A percentile compares a stretch with the other conserved stretches of the same genome.
Conservation (phyloP, 1,284 basidiomycete genomes). For the Apiotrichum gamsii region DNA sequence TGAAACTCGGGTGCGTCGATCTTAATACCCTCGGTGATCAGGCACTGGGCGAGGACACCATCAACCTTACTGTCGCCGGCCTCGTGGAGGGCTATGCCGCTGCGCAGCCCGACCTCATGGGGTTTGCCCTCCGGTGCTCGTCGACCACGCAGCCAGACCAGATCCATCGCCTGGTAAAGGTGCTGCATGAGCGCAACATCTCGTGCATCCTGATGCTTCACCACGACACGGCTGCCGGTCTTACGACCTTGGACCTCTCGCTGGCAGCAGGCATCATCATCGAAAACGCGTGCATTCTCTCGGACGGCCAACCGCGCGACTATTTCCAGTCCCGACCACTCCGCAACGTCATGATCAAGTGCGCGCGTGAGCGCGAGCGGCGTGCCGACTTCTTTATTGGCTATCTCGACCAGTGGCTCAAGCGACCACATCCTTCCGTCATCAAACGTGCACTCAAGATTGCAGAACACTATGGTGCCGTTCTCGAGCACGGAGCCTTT, state of each 20-base stretch:
- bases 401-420: constrained; percentile 4
- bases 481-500: constrained; percentile 6
- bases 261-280: constrained; percentile 5
- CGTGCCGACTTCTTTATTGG: constrained; percentile 10
- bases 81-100: constrained; percentile 4
- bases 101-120: constrained; percentile 2
- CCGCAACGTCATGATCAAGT: constrained; percentile 3
- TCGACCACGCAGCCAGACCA: background rate
- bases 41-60: background rate
- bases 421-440: constrained; percentile 6
- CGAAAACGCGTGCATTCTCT: constrained; percentile 9
- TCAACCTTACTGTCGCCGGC: constrained; percentile 1
- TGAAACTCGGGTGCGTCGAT: constrained; percentile 8
- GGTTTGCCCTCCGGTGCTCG: constrained; percentile 3
- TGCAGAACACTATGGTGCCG: constrained; percentile 9
- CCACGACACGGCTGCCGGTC: background rate
- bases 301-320: constrained; percentile 5
- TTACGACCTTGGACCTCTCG: constrained; percentile 3
- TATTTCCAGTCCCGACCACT: constrained; percentile 8
- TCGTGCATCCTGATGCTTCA: constrained; percentile 1
- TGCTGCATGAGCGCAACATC: constrained; percentile 1
- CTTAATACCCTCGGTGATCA: background rate
- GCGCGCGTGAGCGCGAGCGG: constrained; percentile 4
- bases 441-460: constrained; percentile 6
- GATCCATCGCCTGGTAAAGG: constrained; percentile 1